Evolutionary conservation across 441 rosid species (phyloP), one percentile per base, ranked within the genome.

Genomic region (Arabidopsis hybrid): DNA sequence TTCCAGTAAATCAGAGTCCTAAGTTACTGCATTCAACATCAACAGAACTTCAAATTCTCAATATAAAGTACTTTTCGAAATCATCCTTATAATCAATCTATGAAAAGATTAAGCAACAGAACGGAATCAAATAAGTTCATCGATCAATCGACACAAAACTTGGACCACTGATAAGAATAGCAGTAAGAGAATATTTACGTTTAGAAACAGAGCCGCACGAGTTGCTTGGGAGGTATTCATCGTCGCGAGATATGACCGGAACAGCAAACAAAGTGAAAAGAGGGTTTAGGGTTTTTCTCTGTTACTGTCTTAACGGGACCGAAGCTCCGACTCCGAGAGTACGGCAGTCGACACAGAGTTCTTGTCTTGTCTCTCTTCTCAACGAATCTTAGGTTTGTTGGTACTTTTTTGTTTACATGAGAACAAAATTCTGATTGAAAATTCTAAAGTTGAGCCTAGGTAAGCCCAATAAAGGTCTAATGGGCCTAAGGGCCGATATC

Each of bases 201-300:
- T 77, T 2, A 71, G 45, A 32, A 77, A 77, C 9, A 51, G 4
- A 77, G 72, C 58, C 16, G 76, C 72, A 64, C 75, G 80, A 76
- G 74, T 57, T 34, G 80, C 80, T 70, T 76, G 75, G 6, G 72
- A 59, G 0, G 72, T 71, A 64, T 65, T 65, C 76, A 77, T 71
- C 21, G 70, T 69, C 14, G 59, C 7, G 63, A 64, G 52, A 13
- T 60, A 60, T 55, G 47, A 32, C 14, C 7, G 0, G 67, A 10
- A 18, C 4, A 49, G 9, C 3, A 2, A 11, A 21, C 4, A 7
- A 55, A 38, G 35, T 1, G 64, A 26, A 8, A 12, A 1, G 34
- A 1, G 60, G 67, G 53, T 76, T 76, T 76, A 57, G 67, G 67
- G 71, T 76, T 57, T 51, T 3, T 52, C 46, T 59, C 46, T 40